phyloP scores from a whole-genome alignment of 1,284 basidiomycete genomes.

The Cutaneotrichosporon sp. region DNA sequence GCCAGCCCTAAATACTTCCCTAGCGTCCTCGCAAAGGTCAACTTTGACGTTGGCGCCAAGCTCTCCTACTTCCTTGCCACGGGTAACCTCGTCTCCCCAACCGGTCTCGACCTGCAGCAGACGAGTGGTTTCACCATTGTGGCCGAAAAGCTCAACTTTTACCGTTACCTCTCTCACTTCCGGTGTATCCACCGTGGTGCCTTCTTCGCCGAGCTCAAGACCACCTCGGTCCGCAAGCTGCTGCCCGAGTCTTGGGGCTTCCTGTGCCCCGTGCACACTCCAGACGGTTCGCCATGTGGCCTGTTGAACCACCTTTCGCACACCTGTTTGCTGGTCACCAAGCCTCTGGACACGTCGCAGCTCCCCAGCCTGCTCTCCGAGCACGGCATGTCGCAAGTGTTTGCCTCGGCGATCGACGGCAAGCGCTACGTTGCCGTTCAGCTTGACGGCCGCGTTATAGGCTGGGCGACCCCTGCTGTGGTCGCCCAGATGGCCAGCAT shows the following conservation, averaged over 20 bases:
- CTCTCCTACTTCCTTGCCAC: constrained; percentile 95
- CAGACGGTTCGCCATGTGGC: constrained; percentile 96
- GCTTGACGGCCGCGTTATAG: constrained; percentile 89
- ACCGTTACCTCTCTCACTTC: constrained; percentile 97
- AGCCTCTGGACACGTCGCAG: constrained; percentile 67
- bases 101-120: constrained; percentile 95
- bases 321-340: constrained; percentile 85
- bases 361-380: constrained; percentile 76
- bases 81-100: constrained; percentile 89
- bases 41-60: constrained; percentile 86
- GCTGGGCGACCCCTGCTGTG: constrained; percentile 79
- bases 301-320: constrained; percentile 95
- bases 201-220: constrained; percentile 99
- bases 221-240: constrained; percentile 93
- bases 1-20: constrained; percentile 80
- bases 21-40: constrained; percentile 70
- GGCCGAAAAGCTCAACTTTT: constrained; percentile 98
- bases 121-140: constrained; percentile 96
- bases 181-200: constrained; percentile 97
- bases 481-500: constrained; percentile 75
- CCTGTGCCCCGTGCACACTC: constrained; percentile 97
- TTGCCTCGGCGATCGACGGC: constrained; percentile 70
- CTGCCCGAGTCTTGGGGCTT: constrained; percentile 99
- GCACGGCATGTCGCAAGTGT: constrained; percentile 92
- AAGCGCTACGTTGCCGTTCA: constrained; percentile 79